These are phyloP conservation scores for Stereocaulon alpinum DNA, from an alignment of 495 filamentous ascomycete genomes.

Conservation along the genomic window DNA sequence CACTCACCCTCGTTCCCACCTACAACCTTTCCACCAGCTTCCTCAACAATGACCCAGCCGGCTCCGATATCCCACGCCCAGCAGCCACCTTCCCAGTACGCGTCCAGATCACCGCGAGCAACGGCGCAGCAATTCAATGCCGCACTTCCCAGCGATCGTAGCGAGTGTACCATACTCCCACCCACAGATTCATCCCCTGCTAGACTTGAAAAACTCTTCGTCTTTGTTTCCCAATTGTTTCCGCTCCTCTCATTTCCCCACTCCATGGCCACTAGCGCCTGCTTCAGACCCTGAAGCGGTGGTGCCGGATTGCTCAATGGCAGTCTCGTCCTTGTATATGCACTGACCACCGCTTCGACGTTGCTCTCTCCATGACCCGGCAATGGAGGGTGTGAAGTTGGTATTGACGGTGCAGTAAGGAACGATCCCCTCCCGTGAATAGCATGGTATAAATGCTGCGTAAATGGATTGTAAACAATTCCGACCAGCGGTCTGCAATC, in stretches of 20 bases:
- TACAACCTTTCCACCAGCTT: slow-evolving; percentile 74
- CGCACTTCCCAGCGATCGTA: slow-evolving; percentile 67
- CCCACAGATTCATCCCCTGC: slow-evolving; percentile 51
- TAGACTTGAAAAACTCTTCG: slow-evolving; percentile 56
- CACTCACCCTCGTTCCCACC: slow-evolving; percentile 70
- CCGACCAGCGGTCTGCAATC: slow-evolving; percentile 53
- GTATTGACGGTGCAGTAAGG: slow-evolving; percentile 30
- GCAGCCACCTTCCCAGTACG: slow-evolving; percentile 90
- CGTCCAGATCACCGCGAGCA: slow-evolving; percentile 66
- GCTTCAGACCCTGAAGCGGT: slow-evolving; percentile 43
- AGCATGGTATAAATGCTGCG: slow-evolving; percentile 51
- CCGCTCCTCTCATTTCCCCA: slow-evolving; percentile 62
- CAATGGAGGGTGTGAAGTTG: slow-evolving; percentile 11
- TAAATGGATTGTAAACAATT: slow-evolving; percentile 70
- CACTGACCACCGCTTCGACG: slow-evolving; percentile 13
- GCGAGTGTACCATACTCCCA: slow-evolving; percentile 74
- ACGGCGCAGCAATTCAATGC: slow-evolving; percentile 78
- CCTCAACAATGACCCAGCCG: slow-evolving; percentile 76
- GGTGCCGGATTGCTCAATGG: slow-evolving; percentile 43
- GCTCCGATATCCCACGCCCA: slow-evolving; percentile 95
- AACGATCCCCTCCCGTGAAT: slow-evolving; percentile 54
- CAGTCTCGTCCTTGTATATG: slow-evolving; percentile 26
- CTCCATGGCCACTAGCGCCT: slow-evolving; percentile 54
- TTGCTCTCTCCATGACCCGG: slow-evolving; percentile 4
- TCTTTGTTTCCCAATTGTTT: slow-evolving; percentile 59